Evolutionary conservation across 345 rosid species (phyloP).

Genomic region (Brassica carinata): DNA sequence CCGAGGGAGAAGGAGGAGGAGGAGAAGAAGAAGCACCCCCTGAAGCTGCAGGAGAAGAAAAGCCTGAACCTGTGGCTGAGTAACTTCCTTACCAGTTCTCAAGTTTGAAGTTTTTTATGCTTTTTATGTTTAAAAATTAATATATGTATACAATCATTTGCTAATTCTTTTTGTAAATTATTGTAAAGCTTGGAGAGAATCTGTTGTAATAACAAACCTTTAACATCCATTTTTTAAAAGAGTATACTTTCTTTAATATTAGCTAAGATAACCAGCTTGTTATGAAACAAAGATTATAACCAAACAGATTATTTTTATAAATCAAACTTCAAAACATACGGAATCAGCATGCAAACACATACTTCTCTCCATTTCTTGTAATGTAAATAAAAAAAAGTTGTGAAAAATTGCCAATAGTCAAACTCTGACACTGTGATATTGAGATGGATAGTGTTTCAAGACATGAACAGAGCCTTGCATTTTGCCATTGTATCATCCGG

Average conservation of each 20-base stretch:
- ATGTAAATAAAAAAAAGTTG: constrained; percentile 31
- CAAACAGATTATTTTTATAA: constrained; percentile 11
- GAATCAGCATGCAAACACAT: neutral
- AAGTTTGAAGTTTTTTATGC: constrained; percentile 30
- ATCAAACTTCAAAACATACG: constrained; percentile 28
- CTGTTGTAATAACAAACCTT: neutral
- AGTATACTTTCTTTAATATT: neutral
- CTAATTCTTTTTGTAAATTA: neutral
- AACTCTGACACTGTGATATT: constrained; percentile 11
- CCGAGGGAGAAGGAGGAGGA: constrained; percentile 24
- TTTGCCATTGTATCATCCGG: constrained; percentile 66
- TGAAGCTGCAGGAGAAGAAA: constrained; percentile 30
- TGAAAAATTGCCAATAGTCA: constrained; percentile 14
- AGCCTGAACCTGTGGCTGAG: constrained; percentile 18
- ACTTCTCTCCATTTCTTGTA: constrained; percentile 28
- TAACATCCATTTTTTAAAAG: neutral
- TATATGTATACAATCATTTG: constrained; percentile 12
- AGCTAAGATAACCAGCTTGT: constrained; percentile 1
- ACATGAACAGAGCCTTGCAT: constrained; percentile 46
- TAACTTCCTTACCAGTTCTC: neutral
- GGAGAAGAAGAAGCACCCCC: constrained; percentile 20
- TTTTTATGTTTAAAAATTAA: constrained; percentile 20
- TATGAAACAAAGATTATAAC: constrained; percentile 13
- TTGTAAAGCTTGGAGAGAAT: constrained; percentile 1
- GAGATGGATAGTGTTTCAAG: constrained; percentile 26